Conservation (phyloP, 768 basidiomycete genomes). For the Agrocybe praecox region DNA sequence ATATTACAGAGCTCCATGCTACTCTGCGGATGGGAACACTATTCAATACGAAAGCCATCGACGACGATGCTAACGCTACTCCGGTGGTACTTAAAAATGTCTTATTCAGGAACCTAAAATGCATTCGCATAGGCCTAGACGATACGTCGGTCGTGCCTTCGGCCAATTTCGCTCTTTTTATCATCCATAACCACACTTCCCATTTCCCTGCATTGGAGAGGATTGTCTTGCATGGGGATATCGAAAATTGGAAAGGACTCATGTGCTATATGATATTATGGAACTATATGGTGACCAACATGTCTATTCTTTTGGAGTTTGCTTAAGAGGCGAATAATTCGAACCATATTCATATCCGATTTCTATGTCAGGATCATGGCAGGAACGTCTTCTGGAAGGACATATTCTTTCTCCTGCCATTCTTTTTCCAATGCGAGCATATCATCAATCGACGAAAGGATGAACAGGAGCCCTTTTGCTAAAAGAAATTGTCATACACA, state of each 20-base stretch:
- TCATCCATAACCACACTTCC: no score
- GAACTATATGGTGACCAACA: not conserved
- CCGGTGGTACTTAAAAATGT: not conserved
- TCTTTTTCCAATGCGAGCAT: not conserved
- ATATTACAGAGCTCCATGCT: not conserved
- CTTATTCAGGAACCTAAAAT: not conserved
- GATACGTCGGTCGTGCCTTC: not conserved
- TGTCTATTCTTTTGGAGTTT: not conserved
- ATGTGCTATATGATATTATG: not conserved
- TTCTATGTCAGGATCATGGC: not conserved
- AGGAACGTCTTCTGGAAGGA: not conserved
- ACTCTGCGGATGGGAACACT: not conserved
- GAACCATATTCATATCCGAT: no score
- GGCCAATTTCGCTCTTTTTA: no score
- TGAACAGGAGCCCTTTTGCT: not conserved
- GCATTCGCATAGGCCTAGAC: slow-evolving; percentile 6
- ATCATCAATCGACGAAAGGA: not conserved
- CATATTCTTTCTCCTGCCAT: not conserved
- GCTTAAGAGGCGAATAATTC: no score
- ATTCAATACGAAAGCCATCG: not conserved
- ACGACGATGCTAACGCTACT: no score
- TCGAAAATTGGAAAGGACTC: not conserved
- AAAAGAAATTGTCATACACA: not conserved
- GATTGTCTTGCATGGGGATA: slow-evolving; percentile 1
- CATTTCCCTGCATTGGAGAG: slow-evolving; percentile 6